phyloP scores from a whole-genome alignment of 768 basidiomycete genomes.

The Steccherinum ochraceum region DNA sequence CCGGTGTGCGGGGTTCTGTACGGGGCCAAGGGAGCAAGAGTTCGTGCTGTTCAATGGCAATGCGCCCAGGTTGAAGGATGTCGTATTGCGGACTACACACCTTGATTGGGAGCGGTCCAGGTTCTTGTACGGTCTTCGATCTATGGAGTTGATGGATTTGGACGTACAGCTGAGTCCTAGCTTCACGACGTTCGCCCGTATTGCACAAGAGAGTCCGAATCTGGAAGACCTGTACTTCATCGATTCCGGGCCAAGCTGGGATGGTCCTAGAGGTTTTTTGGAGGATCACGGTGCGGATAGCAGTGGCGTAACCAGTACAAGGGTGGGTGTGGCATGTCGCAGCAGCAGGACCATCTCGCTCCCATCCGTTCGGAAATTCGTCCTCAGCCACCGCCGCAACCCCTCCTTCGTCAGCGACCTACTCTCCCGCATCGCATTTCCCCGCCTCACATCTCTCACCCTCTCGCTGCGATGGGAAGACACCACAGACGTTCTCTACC shows the following conservation, averaged over 20 bases:
- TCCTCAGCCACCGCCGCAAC: constrained; percentile 25
- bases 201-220: constrained; percentile 48
- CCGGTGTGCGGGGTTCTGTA: too few relatives aligned
- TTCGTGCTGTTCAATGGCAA: constrained; percentile 48
- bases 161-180: constrained; percentile 56
- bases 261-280: constrained; percentile 31
- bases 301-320: too few relatives aligned
- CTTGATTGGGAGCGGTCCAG: constrained; percentile 51
- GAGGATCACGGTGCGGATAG: too few relatives aligned
- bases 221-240: constrained; percentile 47
- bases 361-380: constrained; percentile 21
- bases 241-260: constrained; percentile 53
- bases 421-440: constrained; percentile 27
- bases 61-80: constrained; percentile 40
- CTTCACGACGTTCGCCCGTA: constrained; percentile 43
- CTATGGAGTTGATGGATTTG: constrained; percentile 59
- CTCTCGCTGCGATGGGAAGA: constrained; percentile 54
- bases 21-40: constrained; percentile 34
- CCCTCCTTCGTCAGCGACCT: constrained; percentile 28
- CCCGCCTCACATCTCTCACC: constrained; percentile 29
- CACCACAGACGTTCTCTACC: constrained; percentile 40
- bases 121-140: constrained; percentile 40
- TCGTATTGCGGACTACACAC: constrained; percentile 64
- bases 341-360: constrained; percentile 14
- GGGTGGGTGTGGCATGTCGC: too few relatives aligned